Base-by-base conservation (phyloP, 495 filamentous ascomycete genomes). In the Annulohypoxylon stygium region DNA sequence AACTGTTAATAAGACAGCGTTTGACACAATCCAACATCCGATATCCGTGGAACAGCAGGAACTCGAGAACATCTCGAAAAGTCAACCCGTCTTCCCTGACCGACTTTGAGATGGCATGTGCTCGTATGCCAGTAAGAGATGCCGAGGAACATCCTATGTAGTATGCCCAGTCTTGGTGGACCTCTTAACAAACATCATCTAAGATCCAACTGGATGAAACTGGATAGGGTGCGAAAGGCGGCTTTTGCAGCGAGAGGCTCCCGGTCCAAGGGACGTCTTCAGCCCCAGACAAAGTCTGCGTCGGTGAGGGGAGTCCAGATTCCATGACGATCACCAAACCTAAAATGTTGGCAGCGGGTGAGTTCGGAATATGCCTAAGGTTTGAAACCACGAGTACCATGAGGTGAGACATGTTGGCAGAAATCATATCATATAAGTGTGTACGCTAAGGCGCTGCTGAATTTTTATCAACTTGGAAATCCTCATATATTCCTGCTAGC, bases 181-280 rank as follows among this genome's bases (percentile, higher is more conserved):
- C 43, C 63, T 67, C 43, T 36, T 54, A 54, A 54, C 2, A 54
- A 23, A 34, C 12, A 45, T 67, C 57, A 37, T 63, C 57, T 12
- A 63, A 55, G 57, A 23, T 1, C 10, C 57, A 43, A 45, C 12
- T 53, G 16, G 51, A 59, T 41, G 11, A 4, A 30, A 30, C 26
- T 30, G 26, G 26, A 6, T 6, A 30, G 30, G 30, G 30, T 30
- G 33, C 71, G 71, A 73, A 73, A 73, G 45, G 61, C 71, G 65
- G 65, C 61, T 37, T 69, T 55, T 43, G 58, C 61, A 30, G 36
- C 43, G 25, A 64, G 33, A 51, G 8, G 41, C 59, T 48, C 18
- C 45, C 37, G 45, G 39, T 18, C 18, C 10, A 39, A 45, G 34
- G 43, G 43, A 54, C 25, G 23, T 54, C 41, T 18, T 34, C 51